Evolutionary conservation across 2,329 filamentous ascomycete genomes (phyloP).

Genomic region (Colletotrichum sp.): DNA sequence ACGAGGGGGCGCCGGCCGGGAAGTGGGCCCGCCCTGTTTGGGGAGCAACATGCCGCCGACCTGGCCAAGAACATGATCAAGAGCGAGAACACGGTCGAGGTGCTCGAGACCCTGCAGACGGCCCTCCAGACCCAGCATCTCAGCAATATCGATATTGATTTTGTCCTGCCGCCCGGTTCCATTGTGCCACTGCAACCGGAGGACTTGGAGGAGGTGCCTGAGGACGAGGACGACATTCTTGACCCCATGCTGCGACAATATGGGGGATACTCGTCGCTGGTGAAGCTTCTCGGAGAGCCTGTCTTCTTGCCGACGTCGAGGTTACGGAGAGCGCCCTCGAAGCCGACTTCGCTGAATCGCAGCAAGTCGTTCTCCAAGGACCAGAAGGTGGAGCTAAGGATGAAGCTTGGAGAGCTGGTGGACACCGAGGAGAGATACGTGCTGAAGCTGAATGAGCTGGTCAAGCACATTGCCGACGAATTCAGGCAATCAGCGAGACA

Average conservation of each 20-base stretch:
- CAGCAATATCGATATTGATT: conserved; percentile 85
- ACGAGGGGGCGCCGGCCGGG: conserved; percentile 62
- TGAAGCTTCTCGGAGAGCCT: conserved; percentile 81
- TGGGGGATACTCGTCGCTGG: conserved; percentile 75
- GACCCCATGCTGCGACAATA: conserved; percentile 73
- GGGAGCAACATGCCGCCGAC: conserved; percentile 91
- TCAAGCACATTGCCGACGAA: conserved; percentile 79
- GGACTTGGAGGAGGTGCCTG: conserved; percentile 62
- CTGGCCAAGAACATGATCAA: conserved; percentile 83
- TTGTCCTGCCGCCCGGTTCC: conserved; percentile 80
- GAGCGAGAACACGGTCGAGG: conserved; percentile 76
- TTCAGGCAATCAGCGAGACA: conserved; percentile 73
- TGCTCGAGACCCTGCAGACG: conserved; percentile 74
- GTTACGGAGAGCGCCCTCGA: conserved; percentile 84
- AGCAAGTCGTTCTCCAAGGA: conserved; percentile 78
- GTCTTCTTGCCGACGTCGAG: conserved; percentile 87
- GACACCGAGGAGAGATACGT: conserved; percentile 97
- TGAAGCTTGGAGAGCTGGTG: conserved; percentile 88
- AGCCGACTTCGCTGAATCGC: conserved; percentile 79
- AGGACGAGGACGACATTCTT: conserved; percentile 69
- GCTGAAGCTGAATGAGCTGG: conserved; percentile 81
- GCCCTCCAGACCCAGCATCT: conserved; percentile 82
- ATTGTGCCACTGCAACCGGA: conserved; percentile 69
- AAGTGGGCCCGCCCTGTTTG: conserved; percentile 74
- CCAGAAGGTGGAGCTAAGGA: conserved; percentile 83